phyloP scores from a whole-genome alignment of 768 basidiomycete genomes.

The Omphalotus guepiniiformis region DNA sequence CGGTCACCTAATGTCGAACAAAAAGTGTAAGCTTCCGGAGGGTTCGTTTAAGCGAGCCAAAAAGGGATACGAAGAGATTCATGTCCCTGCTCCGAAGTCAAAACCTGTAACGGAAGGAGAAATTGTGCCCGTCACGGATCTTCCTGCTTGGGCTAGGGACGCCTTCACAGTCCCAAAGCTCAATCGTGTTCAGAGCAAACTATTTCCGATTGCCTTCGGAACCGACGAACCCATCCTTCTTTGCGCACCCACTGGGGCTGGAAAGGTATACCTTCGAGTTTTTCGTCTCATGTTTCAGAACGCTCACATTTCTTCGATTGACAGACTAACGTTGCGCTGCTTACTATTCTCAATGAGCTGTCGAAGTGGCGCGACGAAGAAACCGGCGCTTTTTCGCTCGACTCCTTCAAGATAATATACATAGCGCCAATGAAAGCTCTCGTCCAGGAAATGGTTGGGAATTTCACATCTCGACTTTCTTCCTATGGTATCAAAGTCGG shows the following conservation, averaged over 20 bases:
- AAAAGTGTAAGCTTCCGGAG: constrained; percentile 95
- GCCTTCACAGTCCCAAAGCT: constrained; percentile 82
- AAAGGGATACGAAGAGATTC: constrained; percentile 98
- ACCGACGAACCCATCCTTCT: constrained; percentile 93
- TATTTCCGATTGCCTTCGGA: constrained; percentile 90
- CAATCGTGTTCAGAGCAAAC: constrained; percentile 90
- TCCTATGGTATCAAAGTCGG: constrained; percentile 79
- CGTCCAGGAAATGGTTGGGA: constrained; percentile 98
- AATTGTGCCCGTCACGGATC: constrained; percentile 60
- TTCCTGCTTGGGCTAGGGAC: constrained; percentile 84
- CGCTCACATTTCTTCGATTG: constrained; percentile 15
- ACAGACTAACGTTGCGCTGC: constrained; percentile 97
- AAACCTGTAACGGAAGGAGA: constrained; percentile 61
- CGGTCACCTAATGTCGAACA: constrained; percentile 97
- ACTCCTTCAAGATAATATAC: constrained; percentile 95
- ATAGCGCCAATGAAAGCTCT: constrained; percentile 99
- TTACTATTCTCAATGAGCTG: constrained; percentile 90
- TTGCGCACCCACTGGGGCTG: constrained; percentile 97
- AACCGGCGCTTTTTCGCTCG: constrained; percentile 69
- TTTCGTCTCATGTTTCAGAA: neutral
- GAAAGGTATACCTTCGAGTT: constrained; percentile 79
- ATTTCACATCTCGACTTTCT: constrained; percentile 74
- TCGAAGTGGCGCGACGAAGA: constrained; percentile 78
- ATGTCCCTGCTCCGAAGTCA: constrained; percentile 89
- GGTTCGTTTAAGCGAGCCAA: constrained; percentile 95